phyloP scores from a whole-genome alignment of 2,329 filamentous ascomycete species.

The Ophiostoma pallidulum region DNA sequence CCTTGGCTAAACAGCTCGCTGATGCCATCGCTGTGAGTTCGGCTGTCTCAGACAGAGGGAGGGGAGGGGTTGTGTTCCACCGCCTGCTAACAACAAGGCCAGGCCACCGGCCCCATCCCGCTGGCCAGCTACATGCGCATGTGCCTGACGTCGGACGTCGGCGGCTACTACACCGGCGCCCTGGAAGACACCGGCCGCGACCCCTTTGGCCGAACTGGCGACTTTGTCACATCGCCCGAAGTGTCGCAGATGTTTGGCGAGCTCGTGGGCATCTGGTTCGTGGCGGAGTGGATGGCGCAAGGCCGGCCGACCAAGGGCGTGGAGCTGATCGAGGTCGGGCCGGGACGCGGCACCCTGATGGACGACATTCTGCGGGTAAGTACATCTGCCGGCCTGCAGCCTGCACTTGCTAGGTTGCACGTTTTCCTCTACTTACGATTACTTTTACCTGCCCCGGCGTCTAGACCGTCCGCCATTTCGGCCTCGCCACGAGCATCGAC shows the following conservation, averaged over 20 bases:
- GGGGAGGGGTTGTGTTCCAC: too few species aligned
- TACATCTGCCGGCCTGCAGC: too few species aligned
- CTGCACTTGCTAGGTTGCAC: background rate
- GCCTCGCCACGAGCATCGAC: slow-evolving; percentile 66
- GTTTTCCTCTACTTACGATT: background rate
- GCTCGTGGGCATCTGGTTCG: slow-evolving; percentile 86
- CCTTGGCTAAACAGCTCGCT: slow-evolving; percentile 75
- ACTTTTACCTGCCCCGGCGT: too few species aligned
- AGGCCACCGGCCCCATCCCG: slow-evolving; percentile 77
- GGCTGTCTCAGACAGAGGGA: too few species aligned
- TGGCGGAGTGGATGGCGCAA: slow-evolving; percentile 94
- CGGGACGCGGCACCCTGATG: slow-evolving; percentile 92
- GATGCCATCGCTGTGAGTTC: slow-evolving; percentile 72
- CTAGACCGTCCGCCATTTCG: slow-evolving; percentile 79
- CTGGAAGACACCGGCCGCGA: slow-evolving; percentile 56
- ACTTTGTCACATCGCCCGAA: slow-evolving; percentile 95
- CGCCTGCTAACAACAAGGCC: too few species aligned
- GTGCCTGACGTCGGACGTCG: slow-evolving; percentile 83
- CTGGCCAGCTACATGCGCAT: slow-evolving; percentile 97
- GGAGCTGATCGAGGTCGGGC: slow-evolving; percentile 87
- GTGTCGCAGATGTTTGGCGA: slow-evolving; percentile 97
- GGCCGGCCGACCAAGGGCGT: slow-evolving; percentile 64
- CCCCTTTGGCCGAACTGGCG: slow-evolving; percentile 85
- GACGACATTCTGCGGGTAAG: slow-evolving; percentile 90
- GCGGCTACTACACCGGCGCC: slow-evolving; percentile 85